A percentile compares a stretch with the other conserved stretches of the same genome.
Evolutionary conservation across 768 basidiomycete genomes (phyloP).

Genomic region (Podaxis sp.): DNA sequence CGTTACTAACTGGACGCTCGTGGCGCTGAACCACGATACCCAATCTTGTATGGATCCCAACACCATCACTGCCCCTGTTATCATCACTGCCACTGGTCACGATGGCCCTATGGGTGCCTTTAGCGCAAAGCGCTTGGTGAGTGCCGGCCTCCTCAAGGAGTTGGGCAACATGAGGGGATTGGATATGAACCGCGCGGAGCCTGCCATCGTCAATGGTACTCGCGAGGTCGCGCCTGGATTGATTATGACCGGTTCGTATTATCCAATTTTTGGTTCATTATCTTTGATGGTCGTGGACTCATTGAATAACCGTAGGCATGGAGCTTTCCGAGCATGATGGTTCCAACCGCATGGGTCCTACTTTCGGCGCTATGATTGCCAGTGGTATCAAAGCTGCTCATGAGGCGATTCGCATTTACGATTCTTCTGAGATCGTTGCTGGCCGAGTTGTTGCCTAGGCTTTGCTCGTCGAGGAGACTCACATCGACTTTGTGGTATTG

Average conservation of each 20-base stretch:
- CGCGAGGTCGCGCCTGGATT: conserved; percentile 76
- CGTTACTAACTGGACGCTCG: conserved; percentile 52
- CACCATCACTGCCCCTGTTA: conserved; percentile 76
- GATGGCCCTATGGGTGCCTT: conserved; percentile 83
- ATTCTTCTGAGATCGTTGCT: conserved; percentile 45
- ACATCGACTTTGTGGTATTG: neutral
- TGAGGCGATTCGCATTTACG: conserved; percentile 55
- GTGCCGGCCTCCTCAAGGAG: conserved; percentile 69
- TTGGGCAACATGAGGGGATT: conserved; percentile 79
- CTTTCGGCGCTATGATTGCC: conserved; percentile 79
- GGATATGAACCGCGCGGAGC: conserved; percentile 82
- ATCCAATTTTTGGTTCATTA: neutral
- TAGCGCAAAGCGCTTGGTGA: conserved; percentile 75
- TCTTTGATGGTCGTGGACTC: neutral
- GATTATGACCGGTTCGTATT: conserved; percentile 62
- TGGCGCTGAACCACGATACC: conserved; percentile 64
- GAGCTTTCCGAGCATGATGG: conserved; percentile 82
- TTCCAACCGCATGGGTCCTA: conserved; percentile 74
- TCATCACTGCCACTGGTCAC: conserved; percentile 72
- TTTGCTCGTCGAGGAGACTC: neutral
- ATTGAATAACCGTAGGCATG: conserved; percentile 53
- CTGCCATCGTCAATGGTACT: conserved; percentile 75
- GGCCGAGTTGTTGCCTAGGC: conserved; percentile 51
- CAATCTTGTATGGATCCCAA: conserved; percentile 80
- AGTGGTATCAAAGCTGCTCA: conserved; percentile 73